These are phyloP conservation scores for Quambalaria eucalypti DNA, from an alignment of 1,284 basidiomycete genomes.

Conservation along the genomic window DNA sequence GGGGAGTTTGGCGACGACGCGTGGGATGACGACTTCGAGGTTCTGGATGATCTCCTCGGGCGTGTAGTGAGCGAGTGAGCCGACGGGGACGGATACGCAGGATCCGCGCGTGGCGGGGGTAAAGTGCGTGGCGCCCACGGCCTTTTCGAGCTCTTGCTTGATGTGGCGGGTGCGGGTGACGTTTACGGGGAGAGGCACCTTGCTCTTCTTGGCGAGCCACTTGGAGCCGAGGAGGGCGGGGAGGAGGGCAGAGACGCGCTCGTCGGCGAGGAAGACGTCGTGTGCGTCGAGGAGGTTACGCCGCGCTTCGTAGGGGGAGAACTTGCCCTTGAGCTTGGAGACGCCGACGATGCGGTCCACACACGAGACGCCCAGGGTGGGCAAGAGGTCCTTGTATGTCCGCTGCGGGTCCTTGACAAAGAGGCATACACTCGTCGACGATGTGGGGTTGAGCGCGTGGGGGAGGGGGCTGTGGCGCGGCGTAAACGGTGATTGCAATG, in stretches of 20 bases:
- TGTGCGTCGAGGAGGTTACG: slow-evolving; percentile 76
- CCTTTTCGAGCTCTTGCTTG: slow-evolving; percentile 78
- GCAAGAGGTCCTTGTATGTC: slow-evolving; percentile 86
- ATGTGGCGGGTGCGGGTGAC: slow-evolving; percentile 60
- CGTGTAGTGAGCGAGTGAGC: slow-evolving; percentile 60
- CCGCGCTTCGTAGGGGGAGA: slow-evolving; percentile 68
- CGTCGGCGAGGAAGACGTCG: slow-evolving; percentile 85
- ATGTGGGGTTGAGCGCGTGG: slow-evolving; percentile 72
- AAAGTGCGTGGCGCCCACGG: slow-evolving; percentile 85
- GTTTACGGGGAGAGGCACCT: slow-evolving; percentile 91
- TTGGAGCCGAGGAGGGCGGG: slow-evolving; percentile 78
- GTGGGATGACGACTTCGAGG: slow-evolving; percentile 67
- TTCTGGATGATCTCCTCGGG: slow-evolving; percentile 69
- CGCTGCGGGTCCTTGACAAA: slow-evolving; percentile 92
- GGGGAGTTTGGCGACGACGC: slow-evolving; percentile 58
- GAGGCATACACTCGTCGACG: slow-evolving; percentile 69
- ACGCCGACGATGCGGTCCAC: slow-evolving; percentile 86
- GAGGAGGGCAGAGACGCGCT: slow-evolving; percentile 74
- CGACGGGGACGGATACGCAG: slow-evolving; percentile 72
- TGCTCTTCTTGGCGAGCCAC: slow-evolving; percentile 90
- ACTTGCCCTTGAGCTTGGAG: slow-evolving; percentile 46
- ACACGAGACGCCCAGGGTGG: slow-evolving; percentile 68
- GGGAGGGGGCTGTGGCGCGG: slow-evolving; percentile 58
- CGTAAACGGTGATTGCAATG: slow-evolving; percentile 58
- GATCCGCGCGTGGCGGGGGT: not conserved